Evolutionary conservation across 352 stramenopile species (phyloP).

Genomic region (Globisporangium iwayamae): DNA sequence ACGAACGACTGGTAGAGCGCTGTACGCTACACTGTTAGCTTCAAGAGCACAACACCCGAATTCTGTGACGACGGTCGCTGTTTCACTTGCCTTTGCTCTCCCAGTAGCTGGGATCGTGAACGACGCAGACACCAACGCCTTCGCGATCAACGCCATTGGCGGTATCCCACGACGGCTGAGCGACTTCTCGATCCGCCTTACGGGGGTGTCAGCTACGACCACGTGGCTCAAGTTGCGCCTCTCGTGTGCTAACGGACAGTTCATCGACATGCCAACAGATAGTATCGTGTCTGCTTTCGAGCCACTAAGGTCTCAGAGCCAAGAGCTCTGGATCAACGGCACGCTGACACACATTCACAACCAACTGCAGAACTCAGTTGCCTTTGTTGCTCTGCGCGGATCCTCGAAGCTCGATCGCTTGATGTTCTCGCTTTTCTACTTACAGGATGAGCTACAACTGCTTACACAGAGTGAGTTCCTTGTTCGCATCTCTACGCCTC

Average conservation of each 20-base stretch:
- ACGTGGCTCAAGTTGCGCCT: constrained; percentile 14
- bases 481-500: background rate
- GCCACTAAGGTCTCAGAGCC: too few species aligned
- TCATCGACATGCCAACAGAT: background rate
- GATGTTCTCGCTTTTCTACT: constrained; percentile 8
- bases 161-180: constrained; percentile 1
- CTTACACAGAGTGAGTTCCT: constrained; percentile 10
- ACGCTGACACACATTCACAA: constrained; percentile 18
- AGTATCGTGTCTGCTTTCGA: background rate
- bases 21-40: background rate
- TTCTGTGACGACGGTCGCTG: background rate
- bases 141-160: constrained; percentile 1
- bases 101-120: constrained; percentile 2
- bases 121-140: background rate
- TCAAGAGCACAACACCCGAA: background rate
- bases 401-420: constrained; percentile 10
- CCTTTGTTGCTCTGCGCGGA: constrained; percentile 1
- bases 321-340: constrained; percentile 25
- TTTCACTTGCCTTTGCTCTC: background rate
- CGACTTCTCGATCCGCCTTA: constrained; percentile 7
- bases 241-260: constrained; percentile 5
- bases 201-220: background rate
- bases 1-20: background rate
- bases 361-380: constrained; percentile 4
- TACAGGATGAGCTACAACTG: background rate